Evolutionary conservation across 352 stramenopile species (phyloP), one percentile per base, ranked within the genome.

Genomic region (Phytophthora podocarpi): DNA sequence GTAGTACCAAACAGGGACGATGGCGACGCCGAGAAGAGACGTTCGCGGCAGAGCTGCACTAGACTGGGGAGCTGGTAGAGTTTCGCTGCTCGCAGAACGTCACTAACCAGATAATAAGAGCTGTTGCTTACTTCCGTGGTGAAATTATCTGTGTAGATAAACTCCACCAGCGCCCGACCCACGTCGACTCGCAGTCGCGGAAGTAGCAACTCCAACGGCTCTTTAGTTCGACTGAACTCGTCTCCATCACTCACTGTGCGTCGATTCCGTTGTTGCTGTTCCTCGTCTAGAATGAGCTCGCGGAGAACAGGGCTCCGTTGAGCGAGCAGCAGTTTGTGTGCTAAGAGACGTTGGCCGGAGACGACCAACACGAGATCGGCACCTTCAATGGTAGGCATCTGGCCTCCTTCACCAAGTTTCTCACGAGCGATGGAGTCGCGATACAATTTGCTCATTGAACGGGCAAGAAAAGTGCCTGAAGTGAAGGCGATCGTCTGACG

Each of bases 91-190:
- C 73, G 69, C 12, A 83, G 52, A 5, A 93, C 71, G 45, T 93
- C 84, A 9, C 77, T 74, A 2, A 85, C 37, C 9, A 93, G 61
- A 31, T 80, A 90, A 20, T 80, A 80, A 1, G 64, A 62, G 6
- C 16, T 59, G 12, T 59, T 62, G 24, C 72, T 70, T 3, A 88
- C 47, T 31, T 78, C 64, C n/a, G 70, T 34, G 1, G 76, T 79
- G 16, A 90, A 64, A 18, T 73, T 79, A 49, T 93, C 82, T 0
- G 80, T 91, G 73, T 93, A 91, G 32, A 91, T 71, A 59, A 80
- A 93, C 48, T 90, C 80, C 40, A 93, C 46, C 18, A 91, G 27
- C 5, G 84, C 40, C 11, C 59, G 69, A 4, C 78, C 81, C 6
- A 91, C 68, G 20, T 93, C 84, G 5, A 61, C 30, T 9, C 78